A percentile compares a stretch with the other conserved stretches of the same genome.
phyloP scores from a whole-genome alignment of 2,329 filamentous ascomycete species.

The Verticillium tricorpus region DNA sequence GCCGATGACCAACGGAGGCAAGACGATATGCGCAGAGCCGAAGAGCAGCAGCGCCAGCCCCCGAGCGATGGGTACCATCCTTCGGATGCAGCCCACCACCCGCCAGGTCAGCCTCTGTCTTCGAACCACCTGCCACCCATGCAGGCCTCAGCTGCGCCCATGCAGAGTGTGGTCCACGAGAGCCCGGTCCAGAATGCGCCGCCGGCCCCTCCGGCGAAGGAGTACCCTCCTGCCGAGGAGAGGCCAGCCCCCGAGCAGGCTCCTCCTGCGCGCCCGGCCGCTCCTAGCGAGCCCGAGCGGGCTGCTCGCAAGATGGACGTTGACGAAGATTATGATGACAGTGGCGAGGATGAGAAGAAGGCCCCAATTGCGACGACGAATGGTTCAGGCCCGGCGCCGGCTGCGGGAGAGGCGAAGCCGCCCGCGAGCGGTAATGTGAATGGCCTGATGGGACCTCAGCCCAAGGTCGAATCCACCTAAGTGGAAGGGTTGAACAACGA shows the following conservation, averaged over 20 bases:
- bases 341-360: slow-evolving; percentile 80
- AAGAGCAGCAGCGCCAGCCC: slow-evolving; percentile 56
- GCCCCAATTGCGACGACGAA: slow-evolving; percentile 28
- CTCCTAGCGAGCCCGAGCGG: slow-evolving; percentile 68
- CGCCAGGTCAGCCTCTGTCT: slow-evolving; percentile 47
- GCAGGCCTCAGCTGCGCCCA: slow-evolving; percentile 54
- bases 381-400: slow-evolving; percentile 40
- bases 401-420: slow-evolving; percentile 49
- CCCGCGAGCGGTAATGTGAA: slow-evolving; percentile 45
- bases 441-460: slow-evolving; percentile 37
- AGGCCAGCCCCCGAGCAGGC: slow-evolving; percentile 44
- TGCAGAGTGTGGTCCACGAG: slow-evolving; percentile 49
- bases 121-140: slow-evolving; percentile 56
- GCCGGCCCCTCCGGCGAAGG: slow-evolving; percentile 41
- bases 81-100: slow-evolving; percentile 87
- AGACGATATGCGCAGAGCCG: slow-evolving; percentile 47
- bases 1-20: slow-evolving; percentile 42
- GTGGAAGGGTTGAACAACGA: no score
- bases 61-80: slow-evolving; percentile 80
- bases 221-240: slow-evolving; percentile 52
- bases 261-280: slow-evolving; percentile 39
- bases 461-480: slow-evolving; percentile 41
- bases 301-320: slow-evolving; percentile 94
- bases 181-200: slow-evolving; percentile 18
- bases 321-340: slow-evolving; percentile 96